These are phyloP conservation scores for Blastobotrys ciferrii DNA, from an alignment of 1,139 yeast species.

Conservation along the genomic window DNA sequence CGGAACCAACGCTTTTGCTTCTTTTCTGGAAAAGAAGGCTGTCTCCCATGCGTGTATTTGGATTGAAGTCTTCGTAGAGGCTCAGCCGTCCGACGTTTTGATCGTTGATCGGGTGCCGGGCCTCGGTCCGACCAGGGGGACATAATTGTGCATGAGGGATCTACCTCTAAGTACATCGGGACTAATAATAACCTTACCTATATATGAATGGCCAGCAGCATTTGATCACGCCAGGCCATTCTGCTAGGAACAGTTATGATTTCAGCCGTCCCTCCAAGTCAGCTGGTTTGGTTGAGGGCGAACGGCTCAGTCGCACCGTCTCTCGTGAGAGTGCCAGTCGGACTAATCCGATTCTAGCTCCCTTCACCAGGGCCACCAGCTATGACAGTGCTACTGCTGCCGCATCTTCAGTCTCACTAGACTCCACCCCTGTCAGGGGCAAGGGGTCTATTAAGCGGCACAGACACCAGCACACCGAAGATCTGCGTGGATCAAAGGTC, in stretches of 20 bases:
- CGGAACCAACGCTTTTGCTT: no score
- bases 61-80: no score
- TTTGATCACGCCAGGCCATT: neutral
- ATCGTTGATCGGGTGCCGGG: no score
- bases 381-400: neutral
- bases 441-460: neutral
- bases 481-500: neutral
- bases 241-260: conserved; percentile 1
- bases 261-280: neutral
- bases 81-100: no score
- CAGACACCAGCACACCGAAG: neutral
- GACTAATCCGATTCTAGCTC: conserved; percentile 11
- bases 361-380: conserved; percentile 1
- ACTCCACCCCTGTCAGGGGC: neutral
- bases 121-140: neutral
- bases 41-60: no score
- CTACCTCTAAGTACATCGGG: no score
- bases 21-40: no score
- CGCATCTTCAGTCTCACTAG: neutral
- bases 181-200: no score
- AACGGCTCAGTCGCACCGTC: neutral
- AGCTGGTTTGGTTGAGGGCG: neutral
- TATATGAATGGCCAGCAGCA: conserved; percentile 5
- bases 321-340: conserved; percentile 7
- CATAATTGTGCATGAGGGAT: no score